These are phyloP conservation scores for Beauveria brongniartii DNA, from an alignment of 2,329 filamentous ascomycete species.

Conservation along the genomic window DNA sequence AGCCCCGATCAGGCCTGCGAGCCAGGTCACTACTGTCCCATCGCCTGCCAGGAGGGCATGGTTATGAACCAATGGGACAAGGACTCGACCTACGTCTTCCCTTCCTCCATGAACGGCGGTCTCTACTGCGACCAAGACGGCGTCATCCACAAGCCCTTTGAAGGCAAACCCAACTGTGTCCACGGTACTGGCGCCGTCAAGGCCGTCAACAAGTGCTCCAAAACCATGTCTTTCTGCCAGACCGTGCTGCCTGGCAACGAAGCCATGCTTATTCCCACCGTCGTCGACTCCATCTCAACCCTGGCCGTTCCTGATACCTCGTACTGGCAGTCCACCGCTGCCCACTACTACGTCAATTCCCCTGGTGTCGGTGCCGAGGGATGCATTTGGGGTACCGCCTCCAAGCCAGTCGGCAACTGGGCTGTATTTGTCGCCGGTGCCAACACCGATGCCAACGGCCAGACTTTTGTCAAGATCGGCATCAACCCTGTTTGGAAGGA, in stretches of 20 bases:
- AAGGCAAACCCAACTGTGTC: constrained; percentile 59
- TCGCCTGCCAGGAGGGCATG: constrained; percentile 67
- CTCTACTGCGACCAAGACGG: constrained; percentile 63
- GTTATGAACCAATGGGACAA: constrained; percentile 76
- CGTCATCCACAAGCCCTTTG: constrained; percentile 60
- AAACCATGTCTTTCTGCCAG: constrained; percentile 64
- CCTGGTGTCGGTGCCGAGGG: constrained; percentile 57
- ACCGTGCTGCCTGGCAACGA: constrained; percentile 73
- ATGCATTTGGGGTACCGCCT: constrained; percentile 63
- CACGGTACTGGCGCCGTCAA: constrained; percentile 57
- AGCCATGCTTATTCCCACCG: constrained; percentile 75
- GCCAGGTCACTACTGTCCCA: constrained; percentile 63
- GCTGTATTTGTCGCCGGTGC: constrained; percentile 67
- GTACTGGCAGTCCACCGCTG: constrained; percentile 67
- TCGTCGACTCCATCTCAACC: constrained; percentile 46
- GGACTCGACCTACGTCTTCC: constrained; percentile 58
- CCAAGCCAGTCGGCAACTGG: constrained; percentile 65
- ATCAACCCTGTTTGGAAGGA: constrained; percentile 68
- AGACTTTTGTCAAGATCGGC: constrained; percentile 67
- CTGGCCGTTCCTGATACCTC: constrained; percentile 61
- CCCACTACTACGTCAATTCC: constrained; percentile 74
- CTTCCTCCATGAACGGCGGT: constrained; percentile 68
- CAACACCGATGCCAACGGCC: constrained; percentile 56
- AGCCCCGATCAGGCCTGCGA: constrained; percentile 64
- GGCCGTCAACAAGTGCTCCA: constrained; percentile 57